These are phyloP conservation scores for Blastosporella zonata DNA, from an alignment of 1,284 basidiomycete species.

Conservation along the genomic window DNA sequence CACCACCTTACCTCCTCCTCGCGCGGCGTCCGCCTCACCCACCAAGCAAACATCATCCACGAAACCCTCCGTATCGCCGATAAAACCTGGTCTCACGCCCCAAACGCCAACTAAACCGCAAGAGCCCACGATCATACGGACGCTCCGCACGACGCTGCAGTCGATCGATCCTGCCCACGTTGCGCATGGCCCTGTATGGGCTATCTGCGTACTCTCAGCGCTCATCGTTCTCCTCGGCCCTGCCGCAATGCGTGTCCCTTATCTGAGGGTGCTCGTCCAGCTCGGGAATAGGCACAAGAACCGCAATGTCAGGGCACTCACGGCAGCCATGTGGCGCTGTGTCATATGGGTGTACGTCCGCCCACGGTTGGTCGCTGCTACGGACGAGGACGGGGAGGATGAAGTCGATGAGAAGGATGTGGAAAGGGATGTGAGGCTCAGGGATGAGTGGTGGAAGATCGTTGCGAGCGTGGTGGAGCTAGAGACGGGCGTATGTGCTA, in stretches of 20 bases:
- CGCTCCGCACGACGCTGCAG: slow-evolving; percentile 58
- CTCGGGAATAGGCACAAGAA: slow-evolving; percentile 57
- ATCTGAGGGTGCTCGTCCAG: slow-evolving; percentile 48
- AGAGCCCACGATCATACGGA: slow-evolving; percentile 57
- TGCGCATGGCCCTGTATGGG: slow-evolving; percentile 75
- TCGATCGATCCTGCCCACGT: slow-evolving; percentile 51
- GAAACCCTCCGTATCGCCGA: slow-evolving; percentile 17
- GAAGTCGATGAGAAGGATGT: slow-evolving; percentile 27
- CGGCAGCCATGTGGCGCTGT: slow-evolving; percentile 59
- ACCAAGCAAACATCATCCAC: slow-evolving; percentile 2
- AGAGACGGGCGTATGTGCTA: slow-evolving; percentile 55
- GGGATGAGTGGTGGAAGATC: slow-evolving; percentile 47
- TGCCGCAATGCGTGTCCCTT: slow-evolving; percentile 42
- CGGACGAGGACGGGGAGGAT: slow-evolving; percentile 35
- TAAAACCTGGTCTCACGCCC: slow-evolving; percentile 8
- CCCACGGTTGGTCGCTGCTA: slow-evolving; percentile 34
- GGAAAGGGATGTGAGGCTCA: slow-evolving; percentile 27
- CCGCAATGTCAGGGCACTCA: slow-evolving; percentile 57
- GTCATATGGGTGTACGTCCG: slow-evolving; percentile 64
- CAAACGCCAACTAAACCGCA: slow-evolving; percentile 19
- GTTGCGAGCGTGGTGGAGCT: slow-evolving; percentile 54
- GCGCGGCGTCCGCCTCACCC: slow-evolving; percentile 1
- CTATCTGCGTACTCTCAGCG: slow-evolving; percentile 57
- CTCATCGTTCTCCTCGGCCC: slow-evolving; percentile 62
- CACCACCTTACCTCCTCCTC: slow-evolving; percentile 31